phyloP scores from a whole-genome alignment of 257 asterid species.

The Lycium ferocissimum region DNA sequence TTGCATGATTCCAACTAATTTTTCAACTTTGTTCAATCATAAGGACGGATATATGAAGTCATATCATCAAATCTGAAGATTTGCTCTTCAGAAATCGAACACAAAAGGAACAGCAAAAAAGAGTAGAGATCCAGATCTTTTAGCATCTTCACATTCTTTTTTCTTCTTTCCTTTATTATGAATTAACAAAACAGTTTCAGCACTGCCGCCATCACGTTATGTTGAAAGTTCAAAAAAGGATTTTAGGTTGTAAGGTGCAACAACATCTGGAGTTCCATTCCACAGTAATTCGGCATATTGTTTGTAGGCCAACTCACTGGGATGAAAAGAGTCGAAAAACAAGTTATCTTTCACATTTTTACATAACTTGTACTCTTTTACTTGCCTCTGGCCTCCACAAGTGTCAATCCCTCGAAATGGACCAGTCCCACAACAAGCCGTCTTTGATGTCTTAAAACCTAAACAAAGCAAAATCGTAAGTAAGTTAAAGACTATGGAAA shows the following conservation, averaged over 20 bases:
- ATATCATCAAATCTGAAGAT: background rate
- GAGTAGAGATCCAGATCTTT: background rate
- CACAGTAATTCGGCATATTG: slow-evolving; percentile 56
- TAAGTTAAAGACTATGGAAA: background rate
- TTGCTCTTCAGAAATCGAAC: background rate
- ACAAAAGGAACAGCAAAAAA: background rate
- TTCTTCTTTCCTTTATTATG: background rate
- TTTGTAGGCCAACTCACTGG: slow-evolving; percentile 46
- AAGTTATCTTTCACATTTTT: slow-evolving; percentile 45
- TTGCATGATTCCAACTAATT: background rate
- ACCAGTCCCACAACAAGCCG: slow-evolving; percentile 69
- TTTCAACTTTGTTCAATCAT: background rate
- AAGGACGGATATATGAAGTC: background rate
- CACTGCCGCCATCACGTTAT: background rate
- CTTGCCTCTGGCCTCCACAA: slow-evolving; percentile 62
- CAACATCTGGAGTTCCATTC: slow-evolving; percentile 33
- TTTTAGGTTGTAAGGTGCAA: slow-evolving; percentile 41
- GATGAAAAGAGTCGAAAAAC: slow-evolving; percentile 65
- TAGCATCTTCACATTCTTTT: slow-evolving; percentile 1
- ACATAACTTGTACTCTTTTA: slow-evolving; percentile 50
- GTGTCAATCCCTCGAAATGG: slow-evolving; percentile 49
- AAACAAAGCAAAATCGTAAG: slow-evolving; percentile 1
- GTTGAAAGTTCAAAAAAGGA: slow-evolving; percentile 40
- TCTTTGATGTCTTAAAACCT: slow-evolving; percentile 60
- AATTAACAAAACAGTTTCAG: background rate